These are phyloP conservation scores for Botrytis tulipae DNA, from an alignment of 2,329 filamentous ascomycete genomes.

Conservation along the genomic window DNA sequence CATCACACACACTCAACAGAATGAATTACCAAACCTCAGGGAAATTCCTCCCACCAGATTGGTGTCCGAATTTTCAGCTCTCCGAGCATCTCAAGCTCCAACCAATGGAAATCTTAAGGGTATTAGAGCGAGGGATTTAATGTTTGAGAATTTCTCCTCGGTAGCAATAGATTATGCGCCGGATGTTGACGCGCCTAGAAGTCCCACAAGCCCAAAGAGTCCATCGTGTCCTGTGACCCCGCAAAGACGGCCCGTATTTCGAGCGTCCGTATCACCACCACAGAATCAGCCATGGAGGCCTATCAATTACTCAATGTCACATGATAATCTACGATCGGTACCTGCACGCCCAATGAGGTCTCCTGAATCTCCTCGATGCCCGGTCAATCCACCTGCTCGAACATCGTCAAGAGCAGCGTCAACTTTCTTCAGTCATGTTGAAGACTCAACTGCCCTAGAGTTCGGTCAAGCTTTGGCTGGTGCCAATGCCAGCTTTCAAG, in stretches of 20 bases:
- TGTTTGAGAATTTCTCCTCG: conserved; percentile 51
- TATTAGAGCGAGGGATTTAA: conserved; percentile 44
- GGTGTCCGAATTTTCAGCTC: conserved; percentile 46
- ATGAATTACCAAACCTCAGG: conserved; percentile 46
- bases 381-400: conserved; percentile 51
- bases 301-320: conserved; percentile 33
- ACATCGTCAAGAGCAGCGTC: conserved; percentile 53
- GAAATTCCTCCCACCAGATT: conserved; percentile 44
- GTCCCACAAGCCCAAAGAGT: conserved; percentile 19
- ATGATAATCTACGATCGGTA: conserved; percentile 40
- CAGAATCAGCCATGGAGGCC: conserved; percentile 45
- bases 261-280: conserved; percentile 15
- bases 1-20: conserved; percentile 56
- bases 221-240: conserved; percentile 27
- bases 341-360: conserved; percentile 53
- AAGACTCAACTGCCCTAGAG: conserved; percentile 49
- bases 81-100: conserved; percentile 42
- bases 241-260: conserved; percentile 20
- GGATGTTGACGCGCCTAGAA: conserved; percentile 22
- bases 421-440: conserved; percentile 54
- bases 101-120: conserved; percentile 41
- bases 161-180: conserved; percentile 40
- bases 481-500: conserved; percentile 43
- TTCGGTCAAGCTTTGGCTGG: conserved; percentile 45
- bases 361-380: conserved; percentile 41